Evolutionary conservation across 2,329 filamentous ascomycete genomes (phyloP).

Genomic region (Exophiala lecanii-corni): DNA sequence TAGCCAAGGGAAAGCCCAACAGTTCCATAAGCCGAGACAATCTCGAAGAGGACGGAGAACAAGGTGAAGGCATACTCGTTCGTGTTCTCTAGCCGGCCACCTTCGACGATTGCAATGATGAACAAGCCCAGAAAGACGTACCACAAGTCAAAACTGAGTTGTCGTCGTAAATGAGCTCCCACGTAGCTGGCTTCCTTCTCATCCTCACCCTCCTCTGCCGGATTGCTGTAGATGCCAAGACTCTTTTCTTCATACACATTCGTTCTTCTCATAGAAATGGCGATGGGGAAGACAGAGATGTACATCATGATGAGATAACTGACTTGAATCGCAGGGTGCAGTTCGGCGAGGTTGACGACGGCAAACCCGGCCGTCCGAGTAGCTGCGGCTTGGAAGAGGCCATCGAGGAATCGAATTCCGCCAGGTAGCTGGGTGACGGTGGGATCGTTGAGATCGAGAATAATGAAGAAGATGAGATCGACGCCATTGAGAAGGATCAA

Average conservation of each 20-base stretch:
- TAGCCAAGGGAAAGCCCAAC: conserved; percentile 89
- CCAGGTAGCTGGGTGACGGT: conserved; percentile 64
- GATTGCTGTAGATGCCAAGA: conserved; percentile 63
- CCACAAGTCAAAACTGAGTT: conserved; percentile 96
- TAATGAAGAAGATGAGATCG: conserved; percentile 85
- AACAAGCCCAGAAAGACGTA: conserved; percentile 93
- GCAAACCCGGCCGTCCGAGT: conserved; percentile 89
- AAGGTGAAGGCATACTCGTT: conserved; percentile 59
- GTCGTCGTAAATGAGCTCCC: conserved; percentile 81
- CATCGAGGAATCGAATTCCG: conserved; percentile 74
- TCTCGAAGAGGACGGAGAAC: conserved; percentile 73
- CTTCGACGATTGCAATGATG: conserved; percentile 85
- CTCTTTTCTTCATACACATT: conserved; percentile 60
- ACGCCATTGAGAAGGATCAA: conserved; percentile 75
- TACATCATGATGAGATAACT: conserved; percentile 64
- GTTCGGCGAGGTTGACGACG: conserved; percentile 67
- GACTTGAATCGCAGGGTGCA: conserved; percentile 84
- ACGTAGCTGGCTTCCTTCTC: conserved; percentile 73
- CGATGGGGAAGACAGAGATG: conserved; percentile 58
- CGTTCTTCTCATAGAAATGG: conserved; percentile 56
- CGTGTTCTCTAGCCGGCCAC: conserved; percentile 59
- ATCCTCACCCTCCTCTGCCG: conserved; percentile 57
- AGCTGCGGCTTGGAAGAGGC: conserved; percentile 82
- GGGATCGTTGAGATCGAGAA: conserved; percentile 77
- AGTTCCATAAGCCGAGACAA: conserved; percentile 88